Evolutionary conservation across 2,329 filamentous ascomycete genomes (phyloP), one percentile per base, ranked within the genome.

Genomic region (Tolypocladium guangdongense): DNA sequence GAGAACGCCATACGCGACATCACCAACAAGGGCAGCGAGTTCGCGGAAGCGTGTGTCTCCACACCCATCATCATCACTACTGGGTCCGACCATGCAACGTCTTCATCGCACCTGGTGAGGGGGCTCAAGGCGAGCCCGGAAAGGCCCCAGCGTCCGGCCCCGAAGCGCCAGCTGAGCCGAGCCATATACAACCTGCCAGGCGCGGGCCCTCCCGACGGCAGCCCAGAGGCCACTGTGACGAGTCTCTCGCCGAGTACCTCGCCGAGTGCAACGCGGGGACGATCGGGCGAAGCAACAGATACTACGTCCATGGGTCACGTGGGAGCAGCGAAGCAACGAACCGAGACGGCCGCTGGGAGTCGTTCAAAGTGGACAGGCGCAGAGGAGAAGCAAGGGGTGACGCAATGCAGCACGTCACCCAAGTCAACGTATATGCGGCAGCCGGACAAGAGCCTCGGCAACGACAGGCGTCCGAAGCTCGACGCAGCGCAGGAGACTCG

Each of bases 61-160:
- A 83, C 63, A 80, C 75, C 58, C 80, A 83, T 60, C 78, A 83
- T 60, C 80, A 83, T 64, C 80, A 83, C 68, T 83, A 82, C 70
- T 82, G 80, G 80, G 56, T 75, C 57, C 68, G 70, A 54, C 68
- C 72, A 38, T 63, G 54, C 22, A 52, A 47, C 20, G 56, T 63
- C 55, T 52, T 60, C 8, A 52, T 58, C 48, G 53, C 62, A 16
- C 54, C 57, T 27, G 27, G 46, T 45, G 47, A 37, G 50, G 35
- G 37, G 27, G 12, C 36, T 38, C 22, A 12, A 12, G 8, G 32
- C 39, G n/a, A 52, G 27, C 20, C 24, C 35, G 46, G 30, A 35
- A 16, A 24, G 27, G 10, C 32, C 27, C 38, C 51, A 50, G 43
- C 51, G 22, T 48, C 36, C 46, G 46, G 41, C 22, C 30, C 20